Base-by-base conservation (phyloP, 345 rosid species). In the Sisymbrium irio region DNA sequence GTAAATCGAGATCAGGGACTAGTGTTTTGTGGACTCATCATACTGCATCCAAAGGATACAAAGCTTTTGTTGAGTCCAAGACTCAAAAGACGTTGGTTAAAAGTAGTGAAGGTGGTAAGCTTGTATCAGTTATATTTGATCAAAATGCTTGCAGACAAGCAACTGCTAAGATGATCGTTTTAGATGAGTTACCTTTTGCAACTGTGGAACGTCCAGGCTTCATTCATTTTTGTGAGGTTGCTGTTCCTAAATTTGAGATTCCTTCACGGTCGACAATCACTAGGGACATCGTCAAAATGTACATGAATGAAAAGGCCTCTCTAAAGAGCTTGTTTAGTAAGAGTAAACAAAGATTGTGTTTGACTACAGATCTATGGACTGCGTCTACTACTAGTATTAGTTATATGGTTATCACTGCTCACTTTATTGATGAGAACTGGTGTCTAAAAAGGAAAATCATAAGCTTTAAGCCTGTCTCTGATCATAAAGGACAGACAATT, bases 401-500 rank as follows among this genome's bases (percentile, higher is more conserved):
- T 42, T 42, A 42, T 42, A 42, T 42, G 18, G 37, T 62, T 27
- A 22, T 62, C 22, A 62, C 37, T 41, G 19, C 18, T 12, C 33
- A 62, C 37, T 62, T 62, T 3, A 62, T 62, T 1, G 54, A 62
- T n/a, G 22, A 62, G 22, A 20, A 40, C 4, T 42, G 37, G 37
- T 14, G 12, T 22, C 27, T 62, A 28, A 3, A 65, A 46, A 65
- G 57, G 3, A 49, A 65, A 18, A 22, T 36, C 41, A 17, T 65
- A 6, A 35, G 39, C 39, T 63, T 63, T 7, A 45, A 42, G n/a
- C 28, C 13, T 9, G 53, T 45, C 25, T 14, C 54, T 4, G 39
- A 44, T 63, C 68, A 63, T 28, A 63, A 63, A 4, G 55, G 40
- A 44, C n/a, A 42, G 39, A 42, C 41, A 63, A 41, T 63, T 42